These are phyloP conservation scores for Nicotiana tabacum DNA, from an alignment of 257 asterid species.

Conservation along the genomic window DNA sequence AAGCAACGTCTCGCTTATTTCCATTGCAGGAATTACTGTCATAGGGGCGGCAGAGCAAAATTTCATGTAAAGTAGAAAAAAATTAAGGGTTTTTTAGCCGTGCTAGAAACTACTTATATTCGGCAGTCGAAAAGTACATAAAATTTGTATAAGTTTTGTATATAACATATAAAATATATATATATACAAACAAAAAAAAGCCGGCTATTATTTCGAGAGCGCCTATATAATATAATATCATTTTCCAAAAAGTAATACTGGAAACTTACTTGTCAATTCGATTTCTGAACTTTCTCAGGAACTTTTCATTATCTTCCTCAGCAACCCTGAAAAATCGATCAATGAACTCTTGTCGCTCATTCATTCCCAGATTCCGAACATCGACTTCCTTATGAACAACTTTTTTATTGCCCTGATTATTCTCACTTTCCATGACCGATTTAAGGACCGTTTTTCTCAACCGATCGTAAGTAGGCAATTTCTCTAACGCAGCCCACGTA, in stretches of 20 bases:
- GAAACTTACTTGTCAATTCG: slow-evolving; percentile 48
- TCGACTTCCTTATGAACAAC: slow-evolving; percentile 35
- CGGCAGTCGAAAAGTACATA: too few species aligned
- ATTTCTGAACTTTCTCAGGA: slow-evolving; percentile 39
- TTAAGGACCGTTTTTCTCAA: slow-evolving; percentile 56
- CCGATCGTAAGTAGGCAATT: slow-evolving; percentile 75
- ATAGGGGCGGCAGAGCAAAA: too few species aligned
- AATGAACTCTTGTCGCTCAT: slow-evolving; percentile 43
- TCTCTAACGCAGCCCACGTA: slow-evolving; percentile 86
- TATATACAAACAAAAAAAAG: too few species aligned
- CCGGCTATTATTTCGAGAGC: too few species aligned
- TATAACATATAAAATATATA: too few species aligned
- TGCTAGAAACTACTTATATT: too few species aligned
- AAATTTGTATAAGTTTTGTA: too few species aligned
- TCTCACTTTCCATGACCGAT: slow-evolving; percentile 19
- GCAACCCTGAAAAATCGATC: slow-evolving; percentile 45
- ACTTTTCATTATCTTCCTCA: slow-evolving; percentile 51
- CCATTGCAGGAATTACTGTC: too few species aligned
- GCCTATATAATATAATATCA: too few species aligned
- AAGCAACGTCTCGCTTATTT: too few species aligned
- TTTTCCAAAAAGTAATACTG: not conserved
- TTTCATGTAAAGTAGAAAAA: too few species aligned
- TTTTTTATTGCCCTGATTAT: slow-evolving; percentile 14
- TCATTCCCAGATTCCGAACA: slow-evolving; percentile 36
- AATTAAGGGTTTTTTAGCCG: too few species aligned